phyloP scores from a whole-genome alignment of 164 flowering plant species.

The grape (Vitis vinifera) region DNA sequence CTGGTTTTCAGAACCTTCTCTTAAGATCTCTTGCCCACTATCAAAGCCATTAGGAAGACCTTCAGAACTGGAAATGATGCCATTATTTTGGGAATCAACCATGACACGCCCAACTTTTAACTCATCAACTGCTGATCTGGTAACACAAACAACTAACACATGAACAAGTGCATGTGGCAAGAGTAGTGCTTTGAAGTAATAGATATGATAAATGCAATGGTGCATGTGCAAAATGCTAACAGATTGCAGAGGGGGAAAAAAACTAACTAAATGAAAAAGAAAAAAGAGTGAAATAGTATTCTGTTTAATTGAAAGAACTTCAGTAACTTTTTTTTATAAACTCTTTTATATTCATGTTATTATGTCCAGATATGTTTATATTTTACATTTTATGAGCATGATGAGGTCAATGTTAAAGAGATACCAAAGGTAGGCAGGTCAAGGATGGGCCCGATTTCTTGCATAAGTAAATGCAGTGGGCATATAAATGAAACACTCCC shows the following conservation, averaged over 20 bases:
- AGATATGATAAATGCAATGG: not conserved
- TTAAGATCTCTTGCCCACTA: conserved; percentile 16
- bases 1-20: conserved; percentile 13
- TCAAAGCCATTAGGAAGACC: conserved; percentile 10
- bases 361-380: not conserved
- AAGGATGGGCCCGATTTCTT: not conserved
- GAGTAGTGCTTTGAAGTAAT: not conserved
- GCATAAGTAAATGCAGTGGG: not conserved
- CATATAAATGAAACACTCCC: too few species aligned
- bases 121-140: conserved; percentile 42
- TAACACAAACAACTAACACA: conserved; percentile 9
- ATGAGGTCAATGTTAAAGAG: too few species aligned
- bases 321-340: too few species aligned
- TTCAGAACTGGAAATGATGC: conserved; percentile 12
- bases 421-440: not conserved
- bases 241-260: too few species aligned
- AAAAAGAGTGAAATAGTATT: too few species aligned
- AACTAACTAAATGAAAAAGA: too few species aligned
- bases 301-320: too few species aligned
- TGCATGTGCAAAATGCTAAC: too few species aligned
- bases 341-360: not conserved
- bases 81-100: conserved; percentile 28
- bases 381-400: not conserved
- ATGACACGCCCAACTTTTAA: conserved; percentile 16
- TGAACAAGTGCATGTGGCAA: not conserved